phyloP scores from a whole-genome alignment of 768 basidiomycete species.

The Sporobolomyces phaffii region DNA sequence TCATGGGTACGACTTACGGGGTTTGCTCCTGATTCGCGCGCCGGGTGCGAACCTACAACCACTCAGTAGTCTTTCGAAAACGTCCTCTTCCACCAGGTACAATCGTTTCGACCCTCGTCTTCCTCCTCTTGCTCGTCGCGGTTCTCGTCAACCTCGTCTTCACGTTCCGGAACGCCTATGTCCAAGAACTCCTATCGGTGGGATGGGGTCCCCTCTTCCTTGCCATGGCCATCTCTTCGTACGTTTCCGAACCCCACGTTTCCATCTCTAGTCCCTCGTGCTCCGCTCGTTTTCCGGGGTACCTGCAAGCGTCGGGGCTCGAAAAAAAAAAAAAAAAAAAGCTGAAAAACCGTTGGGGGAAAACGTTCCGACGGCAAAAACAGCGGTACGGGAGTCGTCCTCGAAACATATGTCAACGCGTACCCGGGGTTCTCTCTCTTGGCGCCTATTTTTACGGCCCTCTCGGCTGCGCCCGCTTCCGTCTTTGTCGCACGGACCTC shows the following conservation, averaged over 20 bases:
- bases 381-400: conserved; percentile 80
- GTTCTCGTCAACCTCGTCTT: conserved; percentile 55
- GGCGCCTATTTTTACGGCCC: conserved; percentile 77
- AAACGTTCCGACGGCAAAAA: no score
- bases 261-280: background rate
- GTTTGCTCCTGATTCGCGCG: no score
- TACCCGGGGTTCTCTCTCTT: conserved; percentile 84
- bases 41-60: no score
- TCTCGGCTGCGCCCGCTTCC: conserved; percentile 83
- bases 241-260: background rate
- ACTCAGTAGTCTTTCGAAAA: conserved; percentile 2
- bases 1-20: conserved; percentile 38
- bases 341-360: no score
- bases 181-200: conserved; percentile 64
- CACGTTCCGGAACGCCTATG: conserved; percentile 62
- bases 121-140: conserved; percentile 51
- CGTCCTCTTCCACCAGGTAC: conserved; percentile 8
- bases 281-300: no score
- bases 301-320: no score
- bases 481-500: conserved; percentile 87
- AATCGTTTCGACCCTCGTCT: conserved; percentile 57
- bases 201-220: conserved; percentile 87
- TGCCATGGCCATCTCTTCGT: conserved; percentile 63
- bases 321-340: no score
- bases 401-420: conserved; percentile 78